Percentiles rank a stretch among this genome's conserved stretches.
Evolutionary conservation across 176 grass and related monocot species (phyloP).

Genomic region (Raddia guianensis): DNA sequence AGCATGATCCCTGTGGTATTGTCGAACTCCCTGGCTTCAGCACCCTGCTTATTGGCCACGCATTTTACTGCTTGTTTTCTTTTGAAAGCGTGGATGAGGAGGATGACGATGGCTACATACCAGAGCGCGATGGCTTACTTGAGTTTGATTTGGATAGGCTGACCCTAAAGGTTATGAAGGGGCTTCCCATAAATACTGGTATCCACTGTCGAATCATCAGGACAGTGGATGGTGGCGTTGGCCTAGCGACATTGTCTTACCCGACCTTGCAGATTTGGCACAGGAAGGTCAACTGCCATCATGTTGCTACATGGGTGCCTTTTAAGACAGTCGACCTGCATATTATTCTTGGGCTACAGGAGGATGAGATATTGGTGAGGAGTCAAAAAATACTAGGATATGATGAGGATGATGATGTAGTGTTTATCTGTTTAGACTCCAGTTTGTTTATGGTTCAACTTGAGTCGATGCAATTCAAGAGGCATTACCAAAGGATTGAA

Average conservation of each 20-base stretch:
- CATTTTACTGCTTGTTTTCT: background rate
- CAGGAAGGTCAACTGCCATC: background rate
- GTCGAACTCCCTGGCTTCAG: too few species aligned
- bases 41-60: background rate
- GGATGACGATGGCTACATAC: too few species aligned
- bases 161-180: background rate
- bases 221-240: background rate
- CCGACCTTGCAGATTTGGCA: background rate
- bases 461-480: background rate
- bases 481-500: background rate
- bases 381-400: background rate
- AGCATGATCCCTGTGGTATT: too few species aligned
- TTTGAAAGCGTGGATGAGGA: too few species aligned
- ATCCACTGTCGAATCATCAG: background rate
- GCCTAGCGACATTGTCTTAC: background rate
- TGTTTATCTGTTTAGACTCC: background rate
- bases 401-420: background rate
- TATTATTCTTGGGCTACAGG: background rate
- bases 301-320: background rate
- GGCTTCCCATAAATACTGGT: background rate
- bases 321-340: too few species aligned
- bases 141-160: constrained; percentile 4
- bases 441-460: constrained; percentile 4
- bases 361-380: too few species aligned
- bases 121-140: background rate